These are phyloP conservation scores for Cladosporium sp. DNA, from an alignment of 2,329 filamentous ascomycete genomes.

Conservation along the genomic window DNA sequence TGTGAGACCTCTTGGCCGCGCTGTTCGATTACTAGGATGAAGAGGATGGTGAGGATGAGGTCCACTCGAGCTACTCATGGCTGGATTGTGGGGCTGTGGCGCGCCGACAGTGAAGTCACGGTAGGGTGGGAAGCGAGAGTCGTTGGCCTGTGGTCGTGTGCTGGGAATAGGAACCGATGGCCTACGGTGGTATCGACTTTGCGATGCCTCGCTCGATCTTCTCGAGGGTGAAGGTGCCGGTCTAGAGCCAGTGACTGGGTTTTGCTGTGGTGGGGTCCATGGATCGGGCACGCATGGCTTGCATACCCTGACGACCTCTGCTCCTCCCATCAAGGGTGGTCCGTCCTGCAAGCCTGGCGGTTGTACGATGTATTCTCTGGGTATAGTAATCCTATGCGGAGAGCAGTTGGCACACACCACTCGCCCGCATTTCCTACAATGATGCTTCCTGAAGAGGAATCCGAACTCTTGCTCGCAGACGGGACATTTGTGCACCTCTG, in stretches of 20 bases:
- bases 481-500: constrained; percentile 75
- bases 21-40: not conserved
- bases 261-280: constrained; percentile 22
- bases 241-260: not conserved
- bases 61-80: not conserved
- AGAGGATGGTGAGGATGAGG: not conserved
- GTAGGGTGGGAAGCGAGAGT: constrained; percentile 1
- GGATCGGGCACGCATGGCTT: constrained; percentile 70
- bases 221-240: not conserved
- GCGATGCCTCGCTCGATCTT: constrained; percentile 3
- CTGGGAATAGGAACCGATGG: constrained; percentile 4
- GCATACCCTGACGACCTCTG: constrained; percentile 65
- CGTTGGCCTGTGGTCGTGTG: not conserved
- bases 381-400: constrained; percentile 91
- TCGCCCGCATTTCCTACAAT: constrained; percentile 91
- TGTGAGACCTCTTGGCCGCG: not conserved
- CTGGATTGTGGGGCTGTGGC: not conserved
- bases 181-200: constrained; percentile 3
- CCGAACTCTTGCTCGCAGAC: constrained; percentile 78
- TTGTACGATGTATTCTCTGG: constrained; percentile 85
- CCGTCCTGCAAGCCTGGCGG: constrained; percentile 53
- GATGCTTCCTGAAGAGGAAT: constrained; percentile 84
- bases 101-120: not conserved
- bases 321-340: constrained; percentile 47
- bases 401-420: constrained; percentile 90